phyloP scores from a whole-genome alignment of 2,329 filamentous ascomycete genomes.

The Aurifilum marmelostoma region DNA sequence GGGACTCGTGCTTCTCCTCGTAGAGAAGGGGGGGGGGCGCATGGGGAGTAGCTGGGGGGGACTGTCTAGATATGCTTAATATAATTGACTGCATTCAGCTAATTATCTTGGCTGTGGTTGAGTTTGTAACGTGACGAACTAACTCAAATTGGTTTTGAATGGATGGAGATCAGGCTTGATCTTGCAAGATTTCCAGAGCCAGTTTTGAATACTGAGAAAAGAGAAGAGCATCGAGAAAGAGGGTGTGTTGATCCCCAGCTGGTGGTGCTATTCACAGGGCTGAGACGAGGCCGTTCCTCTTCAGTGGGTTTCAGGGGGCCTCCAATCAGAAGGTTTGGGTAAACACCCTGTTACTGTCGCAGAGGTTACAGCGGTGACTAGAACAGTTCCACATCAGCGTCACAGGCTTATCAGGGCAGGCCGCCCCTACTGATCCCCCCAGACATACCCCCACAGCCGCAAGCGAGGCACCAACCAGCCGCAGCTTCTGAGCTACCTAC shows the following conservation, averaged over 20 bases:
- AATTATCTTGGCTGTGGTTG: no score
- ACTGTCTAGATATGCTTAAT: no score
- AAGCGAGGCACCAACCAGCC: not conserved
- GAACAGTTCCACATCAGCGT: not conserved
- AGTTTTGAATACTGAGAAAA: no score
- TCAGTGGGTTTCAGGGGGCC: not conserved
- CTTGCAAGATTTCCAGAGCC: not conserved
- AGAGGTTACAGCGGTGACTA: not conserved
- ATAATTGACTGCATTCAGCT: no score
- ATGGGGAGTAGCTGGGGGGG: no score
- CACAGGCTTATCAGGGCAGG: not conserved
- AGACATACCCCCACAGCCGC: not conserved
- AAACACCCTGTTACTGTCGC: not conserved
- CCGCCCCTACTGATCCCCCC: not conserved
- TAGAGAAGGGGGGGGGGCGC: no score
- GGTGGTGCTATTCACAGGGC: not conserved
- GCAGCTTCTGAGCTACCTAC: not conserved
- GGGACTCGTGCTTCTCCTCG: conserved; percentile 66
- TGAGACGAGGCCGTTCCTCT: not conserved
- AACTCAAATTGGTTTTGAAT: no score
- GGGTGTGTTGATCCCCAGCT: not conserved
- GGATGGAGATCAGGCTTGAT: not conserved
- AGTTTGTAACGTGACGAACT: not conserved
- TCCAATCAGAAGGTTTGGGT: not conserved
- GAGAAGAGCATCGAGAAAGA: no score